These are phyloP conservation scores for Syzygium aromaticum DNA, from an alignment of 345 rosid genomes.

Conservation along the genomic window DNA sequence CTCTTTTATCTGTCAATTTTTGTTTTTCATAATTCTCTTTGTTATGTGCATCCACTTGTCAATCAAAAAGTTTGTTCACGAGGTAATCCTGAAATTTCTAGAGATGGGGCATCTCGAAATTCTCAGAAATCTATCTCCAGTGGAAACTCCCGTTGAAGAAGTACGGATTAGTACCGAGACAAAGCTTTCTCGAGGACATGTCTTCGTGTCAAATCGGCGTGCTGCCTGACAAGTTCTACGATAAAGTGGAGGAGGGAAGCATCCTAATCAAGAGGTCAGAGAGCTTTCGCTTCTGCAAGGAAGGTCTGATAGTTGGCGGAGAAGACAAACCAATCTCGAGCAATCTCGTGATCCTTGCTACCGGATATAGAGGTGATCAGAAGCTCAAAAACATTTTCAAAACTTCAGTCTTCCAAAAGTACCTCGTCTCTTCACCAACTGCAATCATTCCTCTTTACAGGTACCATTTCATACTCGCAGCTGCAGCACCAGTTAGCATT, in stretches of 20 bases:
- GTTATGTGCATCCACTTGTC: not conserved
- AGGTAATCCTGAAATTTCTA: not conserved
- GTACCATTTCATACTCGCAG: not conserved
- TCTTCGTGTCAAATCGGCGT: conserved; percentile 4
- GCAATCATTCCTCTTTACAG: conserved; percentile 21
- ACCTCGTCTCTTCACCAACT: conserved; percentile 4
- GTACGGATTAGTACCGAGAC: conserved; percentile 18
- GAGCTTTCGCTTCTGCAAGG: conserved; percentile 9
- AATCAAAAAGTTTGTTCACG: not conserved
- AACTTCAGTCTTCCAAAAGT: conserved; percentile 11
- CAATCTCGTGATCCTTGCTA: conserved; percentile 18
- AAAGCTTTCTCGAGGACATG: conserved; percentile 11
- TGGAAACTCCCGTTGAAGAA: conserved; percentile 12
- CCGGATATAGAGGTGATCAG: conserved; percentile 19
- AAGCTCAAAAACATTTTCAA: conserved; percentile 20
- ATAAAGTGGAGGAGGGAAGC: conserved; percentile 19
- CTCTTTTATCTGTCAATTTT: not conserved
- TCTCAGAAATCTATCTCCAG: conserved; percentile 11
- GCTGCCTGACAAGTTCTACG: conserved; percentile 17
- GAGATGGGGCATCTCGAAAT: conserved; percentile 22
- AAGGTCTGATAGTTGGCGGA: conserved; percentile 7
- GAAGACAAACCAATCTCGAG: conserved; percentile 8
- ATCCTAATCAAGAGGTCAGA: conserved; percentile 14
- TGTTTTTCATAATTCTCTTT: not conserved
- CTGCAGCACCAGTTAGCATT: not conserved